Evolutionary conservation across 208 protist genomes (phyloP).

Genomic region (Sergeia podlipaevii): DNA sequence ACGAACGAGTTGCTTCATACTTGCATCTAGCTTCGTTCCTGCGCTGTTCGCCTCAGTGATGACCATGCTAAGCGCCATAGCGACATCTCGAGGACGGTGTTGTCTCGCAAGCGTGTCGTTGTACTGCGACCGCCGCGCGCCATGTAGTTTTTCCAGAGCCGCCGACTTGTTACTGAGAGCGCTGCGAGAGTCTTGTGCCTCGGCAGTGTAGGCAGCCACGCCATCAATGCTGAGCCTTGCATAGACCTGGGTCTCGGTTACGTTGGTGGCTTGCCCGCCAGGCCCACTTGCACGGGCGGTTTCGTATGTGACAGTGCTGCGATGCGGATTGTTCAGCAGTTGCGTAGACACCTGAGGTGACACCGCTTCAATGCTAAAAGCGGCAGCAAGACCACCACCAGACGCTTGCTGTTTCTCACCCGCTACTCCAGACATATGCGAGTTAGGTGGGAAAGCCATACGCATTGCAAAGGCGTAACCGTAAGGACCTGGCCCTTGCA

Average conservation of each 20-base stretch:
- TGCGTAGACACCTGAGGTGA: conserved; percentile 52
- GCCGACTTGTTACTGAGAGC: conserved; percentile 72
- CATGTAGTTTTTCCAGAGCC: conserved; percentile 64
- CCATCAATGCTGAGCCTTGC: conserved; percentile 82
- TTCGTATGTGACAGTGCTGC: conserved; percentile 54
- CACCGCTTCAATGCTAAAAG: conserved; percentile 37
- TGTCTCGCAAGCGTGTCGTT: conserved; percentile 71
- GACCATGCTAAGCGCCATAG: conserved; percentile 21
- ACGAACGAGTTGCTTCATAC: conserved; percentile 10
- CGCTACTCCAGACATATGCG: not conserved
- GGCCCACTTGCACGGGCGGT: conserved; percentile 79
- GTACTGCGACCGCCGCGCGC: conserved; percentile 43
- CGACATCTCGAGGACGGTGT: conserved; percentile 34
- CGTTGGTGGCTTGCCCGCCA: conserved; percentile 86
- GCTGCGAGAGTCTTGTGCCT: conserved; percentile 86
- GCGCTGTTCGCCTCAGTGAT: conserved; percentile 20
- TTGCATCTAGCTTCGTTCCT: conserved; percentile 11
- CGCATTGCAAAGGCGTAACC: conserved; percentile 40
- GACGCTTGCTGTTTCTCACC: not conserved
- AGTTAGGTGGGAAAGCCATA: conserved; percentile 5
- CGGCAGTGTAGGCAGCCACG: conserved; percentile 48
- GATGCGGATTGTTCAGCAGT: conserved; percentile 44
- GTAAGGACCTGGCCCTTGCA: conserved; percentile 39
- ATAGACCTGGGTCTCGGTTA: conserved; percentile 84
- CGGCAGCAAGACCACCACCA: not conserved